Evolutionary conservation across 2,329 filamentous ascomycete species (phyloP).

Genomic region (Arthrobotrys sphaeroides): DNA sequence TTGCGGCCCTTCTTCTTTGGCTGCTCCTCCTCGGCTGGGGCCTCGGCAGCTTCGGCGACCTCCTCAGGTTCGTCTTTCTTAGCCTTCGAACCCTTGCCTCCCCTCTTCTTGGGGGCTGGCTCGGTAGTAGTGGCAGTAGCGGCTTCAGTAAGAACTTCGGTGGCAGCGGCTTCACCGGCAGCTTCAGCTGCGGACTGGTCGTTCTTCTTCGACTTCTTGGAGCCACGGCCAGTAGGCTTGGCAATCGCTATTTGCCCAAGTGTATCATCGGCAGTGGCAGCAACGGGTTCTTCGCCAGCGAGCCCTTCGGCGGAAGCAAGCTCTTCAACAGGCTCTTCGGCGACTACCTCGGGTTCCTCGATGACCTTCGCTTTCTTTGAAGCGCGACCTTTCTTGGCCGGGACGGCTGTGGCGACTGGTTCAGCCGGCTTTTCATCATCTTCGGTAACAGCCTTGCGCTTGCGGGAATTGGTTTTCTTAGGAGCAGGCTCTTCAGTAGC

Average conservation of each 20-base stretch:
- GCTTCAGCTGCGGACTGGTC: constrained; percentile 10
- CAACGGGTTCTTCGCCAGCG: neutral
- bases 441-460: constrained; percentile 31
- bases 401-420: constrained; percentile 7
- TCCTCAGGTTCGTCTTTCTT: constrained; percentile 33
- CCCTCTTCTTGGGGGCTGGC: constrained; percentile 6
- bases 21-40: constrained; percentile 14
- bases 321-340: constrained; percentile 12
- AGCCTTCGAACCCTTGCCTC: neutral
- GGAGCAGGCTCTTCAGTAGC: constrained; percentile 22
- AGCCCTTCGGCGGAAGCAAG: too few species aligned
- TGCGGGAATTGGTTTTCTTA: constrained; percentile 30
- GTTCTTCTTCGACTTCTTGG: constrained; percentile 24
- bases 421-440: constrained; percentile 18
- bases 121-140: neutral
- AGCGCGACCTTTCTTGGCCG: constrained; percentile 29
- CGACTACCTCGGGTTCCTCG: constrained; percentile 24
- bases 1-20: constrained; percentile 39
- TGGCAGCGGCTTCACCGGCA: neutral
- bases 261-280: constrained; percentile 31
- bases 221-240: constrained; percentile 32
- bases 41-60: neutral
- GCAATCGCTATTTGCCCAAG: constrained; percentile 43
- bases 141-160: neutral
- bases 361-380: constrained; percentile 38